Evolutionary conservation across 164 flowering plant species (phyloP).

Genomic region (Piper longum): DNA sequence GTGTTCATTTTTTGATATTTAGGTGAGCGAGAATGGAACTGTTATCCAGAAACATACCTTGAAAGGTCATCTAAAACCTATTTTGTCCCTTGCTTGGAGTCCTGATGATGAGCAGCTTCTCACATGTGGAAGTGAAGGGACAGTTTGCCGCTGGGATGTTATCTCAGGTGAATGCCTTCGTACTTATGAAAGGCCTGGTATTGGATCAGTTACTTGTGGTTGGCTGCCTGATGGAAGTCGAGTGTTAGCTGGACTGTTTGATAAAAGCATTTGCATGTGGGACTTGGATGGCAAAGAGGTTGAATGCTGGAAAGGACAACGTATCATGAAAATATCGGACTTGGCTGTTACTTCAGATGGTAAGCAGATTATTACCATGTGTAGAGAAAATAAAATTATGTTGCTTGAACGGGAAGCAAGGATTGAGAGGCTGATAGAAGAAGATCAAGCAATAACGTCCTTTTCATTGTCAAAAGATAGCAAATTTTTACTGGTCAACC

Average conservation of each 20-base stretch:
- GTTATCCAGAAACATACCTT: constrained; percentile 25
- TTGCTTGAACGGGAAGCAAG: constrained; percentile 44
- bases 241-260: constrained; percentile 47
- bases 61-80: constrained; percentile 66
- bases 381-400: constrained; percentile 36
- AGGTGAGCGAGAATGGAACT: constrained; percentile 31
- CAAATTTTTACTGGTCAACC: constrained; percentile 52
- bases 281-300: constrained; percentile 70
- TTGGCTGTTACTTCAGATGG: constrained; percentile 64
- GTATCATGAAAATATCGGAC: constrained; percentile 53
- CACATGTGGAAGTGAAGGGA: constrained; percentile 75
- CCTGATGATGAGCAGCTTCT: constrained; percentile 63
- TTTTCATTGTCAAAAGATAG: constrained; percentile 53
- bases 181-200: constrained; percentile 49
- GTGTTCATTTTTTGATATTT: neutral
- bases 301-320: constrained; percentile 66
- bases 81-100: constrained; percentile 61
- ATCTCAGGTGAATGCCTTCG: constrained; percentile 57
- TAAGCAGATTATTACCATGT: constrained; percentile 46
- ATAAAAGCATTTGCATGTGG: constrained; percentile 82
- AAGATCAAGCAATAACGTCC: constrained; percentile 46
- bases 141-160: constrained; percentile 66
- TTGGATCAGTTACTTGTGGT: constrained; percentile 57
- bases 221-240: constrained; percentile 71
- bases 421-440: constrained; percentile 38